A percentile compares a stretch with the other conserved stretches of the same genome.
Conservation (phyloP, 495 filamentous ascomycete species). For the Echria macrotheca region DNA sequence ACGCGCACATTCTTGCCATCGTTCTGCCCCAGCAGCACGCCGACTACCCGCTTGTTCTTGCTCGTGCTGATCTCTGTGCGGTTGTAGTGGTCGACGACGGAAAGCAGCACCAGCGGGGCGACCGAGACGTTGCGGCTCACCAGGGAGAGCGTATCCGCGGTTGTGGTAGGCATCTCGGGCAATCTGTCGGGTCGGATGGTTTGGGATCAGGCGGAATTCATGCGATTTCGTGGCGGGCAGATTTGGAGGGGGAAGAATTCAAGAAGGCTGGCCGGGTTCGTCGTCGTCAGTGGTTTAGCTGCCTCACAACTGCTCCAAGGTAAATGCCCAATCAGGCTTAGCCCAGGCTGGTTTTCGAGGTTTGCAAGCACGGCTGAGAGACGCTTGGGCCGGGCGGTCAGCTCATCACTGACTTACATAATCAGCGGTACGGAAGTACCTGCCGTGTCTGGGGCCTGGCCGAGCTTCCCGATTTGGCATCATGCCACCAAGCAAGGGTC, state of each 20-base stretch:
- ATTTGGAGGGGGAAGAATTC: conserved; percentile 2
- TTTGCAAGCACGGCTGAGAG: conserved; percentile 14
- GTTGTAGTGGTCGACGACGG: conserved; percentile 97
- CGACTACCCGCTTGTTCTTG: conserved; percentile 88
- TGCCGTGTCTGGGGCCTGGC: no score
- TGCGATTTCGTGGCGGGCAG: conserved; percentile 11
- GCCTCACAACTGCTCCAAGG: conserved; percentile 25
- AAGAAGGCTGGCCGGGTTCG: conserved; percentile 6
- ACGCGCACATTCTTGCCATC: conserved; percentile 91
- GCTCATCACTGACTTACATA: background rate
- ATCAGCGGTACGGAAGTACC: no score
- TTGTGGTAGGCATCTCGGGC: conserved; percentile 76
- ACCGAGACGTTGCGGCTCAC: conserved; percentile 92
- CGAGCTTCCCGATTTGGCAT: background rate
- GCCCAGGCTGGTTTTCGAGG: conserved; percentile 3
- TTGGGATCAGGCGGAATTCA: conserved; percentile 7
- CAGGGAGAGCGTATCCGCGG: conserved; percentile 87
- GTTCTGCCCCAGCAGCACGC: conserved; percentile 92
- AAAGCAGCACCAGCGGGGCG: conserved; percentile 94
- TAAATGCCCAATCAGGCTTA: conserved; percentile 24
- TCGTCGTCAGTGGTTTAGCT: conserved; percentile 32
- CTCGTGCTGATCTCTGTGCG: conserved; percentile 72
- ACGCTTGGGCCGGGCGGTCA: conserved; percentile 3
- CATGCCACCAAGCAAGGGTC: no score
- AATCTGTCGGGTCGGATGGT: conserved; percentile 11